Evolutionary conservation across 176 grass and related monocot genomes (phyloP).

Genomic region (Oryza nivara): DNA sequence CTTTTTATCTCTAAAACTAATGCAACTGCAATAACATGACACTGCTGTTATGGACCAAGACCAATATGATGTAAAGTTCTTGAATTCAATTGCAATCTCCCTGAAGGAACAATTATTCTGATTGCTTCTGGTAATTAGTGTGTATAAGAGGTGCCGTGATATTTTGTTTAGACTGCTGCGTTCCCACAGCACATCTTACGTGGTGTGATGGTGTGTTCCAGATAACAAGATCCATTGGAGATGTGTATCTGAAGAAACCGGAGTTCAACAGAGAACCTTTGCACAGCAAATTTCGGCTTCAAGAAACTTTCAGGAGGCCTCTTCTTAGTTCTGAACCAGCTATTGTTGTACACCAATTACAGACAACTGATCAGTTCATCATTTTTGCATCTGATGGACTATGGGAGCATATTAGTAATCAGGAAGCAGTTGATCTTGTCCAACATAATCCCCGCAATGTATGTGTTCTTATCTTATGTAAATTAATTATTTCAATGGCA

Average conservation of each 20-base stretch:
- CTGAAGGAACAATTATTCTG: not conserved
- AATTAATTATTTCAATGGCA: conserved; percentile 30
- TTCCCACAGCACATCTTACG: conserved; percentile 23
- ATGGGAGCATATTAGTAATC: conserved; percentile 93
- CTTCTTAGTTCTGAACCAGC: conserved; percentile 85
- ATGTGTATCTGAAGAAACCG: conserved; percentile 88
- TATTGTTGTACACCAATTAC: conserved; percentile 70
- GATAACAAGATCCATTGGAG: conserved; percentile 93
- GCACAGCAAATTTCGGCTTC: conserved; percentile 65
- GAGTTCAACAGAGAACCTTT: conserved; percentile 86
- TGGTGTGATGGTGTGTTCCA: conserved; percentile 47
- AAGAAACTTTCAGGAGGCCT: conserved; percentile 60
- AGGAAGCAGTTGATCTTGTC: conserved; percentile 84
- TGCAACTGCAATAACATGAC: not conserved
- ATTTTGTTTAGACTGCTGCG: conserved; percentile 10
- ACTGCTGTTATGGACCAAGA: conserved; percentile 23
- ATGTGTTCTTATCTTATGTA: conserved; percentile 56
- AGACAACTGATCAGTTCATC: conserved; percentile 72
- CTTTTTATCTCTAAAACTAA: not conserved
- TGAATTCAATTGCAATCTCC: conserved; percentile 21
- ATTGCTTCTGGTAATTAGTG: conserved; percentile 12
- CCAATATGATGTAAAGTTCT: not conserved
- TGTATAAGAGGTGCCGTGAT: not conserved
- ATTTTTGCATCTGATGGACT: conserved; percentile 98
- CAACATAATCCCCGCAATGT: conserved; percentile 71